phyloP scores from a whole-genome alignment of 129 eudicot species.

The Tagetes patula region DNA sequence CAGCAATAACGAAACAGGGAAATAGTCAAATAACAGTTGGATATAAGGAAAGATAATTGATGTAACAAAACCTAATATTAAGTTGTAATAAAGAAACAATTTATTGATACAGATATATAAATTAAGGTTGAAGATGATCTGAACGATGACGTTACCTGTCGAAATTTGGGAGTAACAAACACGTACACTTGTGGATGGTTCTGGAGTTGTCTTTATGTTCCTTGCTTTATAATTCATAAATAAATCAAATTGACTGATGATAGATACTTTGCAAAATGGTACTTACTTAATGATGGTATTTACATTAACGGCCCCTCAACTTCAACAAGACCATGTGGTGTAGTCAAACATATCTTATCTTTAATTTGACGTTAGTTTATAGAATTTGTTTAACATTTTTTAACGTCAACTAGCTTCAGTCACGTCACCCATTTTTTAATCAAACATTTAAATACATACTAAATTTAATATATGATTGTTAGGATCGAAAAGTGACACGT shows the following conservation, averaged over 20 bases:
- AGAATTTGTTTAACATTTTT: too few relatives aligned
- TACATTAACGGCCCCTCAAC: neutral
- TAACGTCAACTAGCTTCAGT: too few relatives aligned
- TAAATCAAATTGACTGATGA: neutral
- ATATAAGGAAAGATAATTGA: neutral
- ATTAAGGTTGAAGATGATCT: constrained; percentile 7
- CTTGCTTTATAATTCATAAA: neutral
- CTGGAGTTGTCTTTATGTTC: neutral
- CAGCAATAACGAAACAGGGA: neutral
- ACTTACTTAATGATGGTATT: neutral
- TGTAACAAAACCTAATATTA: neutral
- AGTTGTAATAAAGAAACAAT: constrained; percentile 6
- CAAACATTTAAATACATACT: too few relatives aligned
- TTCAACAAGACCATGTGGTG: too few relatives aligned
- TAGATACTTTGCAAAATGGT: neutral
- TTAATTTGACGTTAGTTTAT: too few relatives aligned
- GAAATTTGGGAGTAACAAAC: constrained; percentile 1
- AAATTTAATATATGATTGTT: too few relatives aligned
- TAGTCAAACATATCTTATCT: too few relatives aligned
- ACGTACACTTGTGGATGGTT: constrained; percentile 6
- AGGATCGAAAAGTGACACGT: too few relatives aligned
- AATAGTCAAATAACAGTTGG: neutral
- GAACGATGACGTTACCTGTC: constrained; percentile 13
- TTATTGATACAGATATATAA: neutral
- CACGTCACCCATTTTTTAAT: too few relatives aligned